These are phyloP conservation scores for Solanum chilense DNA, from an alignment of 257 asterid species.

Conservation along the genomic window DNA sequence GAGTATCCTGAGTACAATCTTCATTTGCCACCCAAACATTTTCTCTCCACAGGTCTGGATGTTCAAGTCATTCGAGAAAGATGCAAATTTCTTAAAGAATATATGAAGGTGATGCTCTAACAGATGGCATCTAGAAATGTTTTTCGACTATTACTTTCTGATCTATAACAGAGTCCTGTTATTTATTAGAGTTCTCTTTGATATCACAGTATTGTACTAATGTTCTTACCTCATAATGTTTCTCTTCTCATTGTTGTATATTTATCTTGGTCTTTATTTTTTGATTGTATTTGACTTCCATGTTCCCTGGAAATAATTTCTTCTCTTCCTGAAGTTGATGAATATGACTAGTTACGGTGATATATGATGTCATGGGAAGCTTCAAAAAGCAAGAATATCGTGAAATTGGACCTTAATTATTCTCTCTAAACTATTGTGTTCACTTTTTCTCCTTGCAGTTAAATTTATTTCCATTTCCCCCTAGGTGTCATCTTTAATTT, in stretches of 20 bases:
- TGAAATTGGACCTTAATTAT: background rate
- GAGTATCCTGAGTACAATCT: constrained; percentile 84
- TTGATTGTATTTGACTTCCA: background rate
- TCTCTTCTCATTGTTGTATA: background rate
- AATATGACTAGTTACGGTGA: background rate
- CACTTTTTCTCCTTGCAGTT: background rate
- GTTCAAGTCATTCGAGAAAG: constrained; percentile 69
- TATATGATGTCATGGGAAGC: background rate
- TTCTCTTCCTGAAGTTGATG: background rate
- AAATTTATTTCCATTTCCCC: background rate
- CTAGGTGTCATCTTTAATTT: background rate
- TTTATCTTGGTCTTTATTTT: background rate
- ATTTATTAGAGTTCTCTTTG: background rate
- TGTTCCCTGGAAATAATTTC: background rate
- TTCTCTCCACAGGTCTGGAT: constrained; percentile 84
- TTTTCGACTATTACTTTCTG: background rate
- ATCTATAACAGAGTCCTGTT: background rate
- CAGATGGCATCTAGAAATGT: background rate
- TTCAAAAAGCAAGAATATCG: background rate
- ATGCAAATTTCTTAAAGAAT: constrained; percentile 79
- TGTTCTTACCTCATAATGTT: background rate
- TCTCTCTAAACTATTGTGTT: background rate
- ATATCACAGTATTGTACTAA: background rate
- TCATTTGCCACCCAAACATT: constrained; percentile 97
- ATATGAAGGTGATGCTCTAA: constrained; percentile 64